These are phyloP conservation scores for Cordyceps javanica DNA, from an alignment of 2,329 filamentous ascomycete genomes.

Conservation along the genomic window DNA sequence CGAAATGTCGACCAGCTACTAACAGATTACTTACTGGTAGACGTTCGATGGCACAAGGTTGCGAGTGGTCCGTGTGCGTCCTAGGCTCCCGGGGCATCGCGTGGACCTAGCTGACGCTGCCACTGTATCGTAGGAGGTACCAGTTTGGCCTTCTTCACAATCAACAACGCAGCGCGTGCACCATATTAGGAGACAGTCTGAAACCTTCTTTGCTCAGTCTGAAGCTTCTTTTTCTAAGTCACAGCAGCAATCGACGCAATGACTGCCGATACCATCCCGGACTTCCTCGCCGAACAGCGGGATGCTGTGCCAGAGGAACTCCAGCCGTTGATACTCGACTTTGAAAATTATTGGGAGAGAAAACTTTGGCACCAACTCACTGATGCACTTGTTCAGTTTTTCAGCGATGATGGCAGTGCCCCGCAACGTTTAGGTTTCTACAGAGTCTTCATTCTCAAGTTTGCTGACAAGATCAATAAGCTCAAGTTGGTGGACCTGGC, in stretches of 20 bases:
- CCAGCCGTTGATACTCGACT: slow-evolving; percentile 80
- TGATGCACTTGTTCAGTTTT: slow-evolving; percentile 80
- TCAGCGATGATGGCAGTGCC: slow-evolving; percentile 73
- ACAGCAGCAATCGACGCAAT: slow-evolving; percentile 38
- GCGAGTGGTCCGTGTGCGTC: background rate
- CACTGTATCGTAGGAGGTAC: background rate
- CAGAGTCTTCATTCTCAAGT: slow-evolving; percentile 90
- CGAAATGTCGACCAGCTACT: too few relatives aligned
- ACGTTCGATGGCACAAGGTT: background rate
- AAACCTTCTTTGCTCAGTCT: background rate
- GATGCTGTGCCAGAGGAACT: slow-evolving; percentile 82
- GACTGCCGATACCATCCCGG: slow-evolving; percentile 81
- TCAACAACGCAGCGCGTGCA: background rate
- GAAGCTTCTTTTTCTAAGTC: background rate
- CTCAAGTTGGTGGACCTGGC: slow-evolving; percentile 91
- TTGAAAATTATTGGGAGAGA: slow-evolving; percentile 96
- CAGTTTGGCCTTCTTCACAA: background rate
- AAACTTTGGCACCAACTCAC: slow-evolving; percentile 99
- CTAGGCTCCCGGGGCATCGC: slow-evolving; percentile 3
- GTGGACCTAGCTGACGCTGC: slow-evolving; percentile 2
- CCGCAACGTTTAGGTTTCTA: slow-evolving; percentile 84
- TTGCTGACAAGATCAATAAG: slow-evolving; percentile 98
- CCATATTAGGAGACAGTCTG: background rate
- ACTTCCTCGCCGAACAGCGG: slow-evolving; percentile 87
- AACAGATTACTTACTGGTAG: background rate